These are phyloP conservation scores for Daldinia grandis DNA, from an alignment of 495 filamentous ascomycete genomes.

Conservation along the genomic window DNA sequence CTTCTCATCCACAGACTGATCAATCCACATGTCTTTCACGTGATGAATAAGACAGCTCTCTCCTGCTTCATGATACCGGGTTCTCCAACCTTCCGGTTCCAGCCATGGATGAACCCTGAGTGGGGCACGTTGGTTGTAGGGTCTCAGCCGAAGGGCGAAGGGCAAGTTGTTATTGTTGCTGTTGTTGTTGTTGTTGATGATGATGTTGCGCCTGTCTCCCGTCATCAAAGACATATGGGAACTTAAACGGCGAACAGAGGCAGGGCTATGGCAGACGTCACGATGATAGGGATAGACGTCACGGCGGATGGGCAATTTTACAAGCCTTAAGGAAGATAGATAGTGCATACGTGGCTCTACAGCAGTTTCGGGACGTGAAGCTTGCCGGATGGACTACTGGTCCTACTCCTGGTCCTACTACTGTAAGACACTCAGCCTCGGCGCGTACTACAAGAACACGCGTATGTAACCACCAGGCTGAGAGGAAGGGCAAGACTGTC, in stretches of 20 bases:
- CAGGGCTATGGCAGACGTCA: constrained; percentile 18
- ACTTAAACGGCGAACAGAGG: constrained; percentile 18
- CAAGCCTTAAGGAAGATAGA: constrained; percentile 33
- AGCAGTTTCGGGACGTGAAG: constrained; percentile 13
- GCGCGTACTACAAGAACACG: constrained; percentile 34
- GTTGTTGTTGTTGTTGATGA: too few species aligned
- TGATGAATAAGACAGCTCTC: constrained; percentile 4
- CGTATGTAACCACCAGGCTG: constrained; percentile 31
- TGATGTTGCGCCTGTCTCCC: constrained; percentile 25
- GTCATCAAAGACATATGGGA: constrained; percentile 32
- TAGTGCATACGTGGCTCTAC: constrained; percentile 41
- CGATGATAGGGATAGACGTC: constrained; percentile 31
- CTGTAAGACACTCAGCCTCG: constrained; percentile 42
- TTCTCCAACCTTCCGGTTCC: constrained; percentile 21
- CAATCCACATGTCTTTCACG: constrained; percentile 30
- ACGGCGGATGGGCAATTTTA: constrained; percentile 16
- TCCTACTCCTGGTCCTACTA: too few species aligned
- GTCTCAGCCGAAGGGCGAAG: constrained; percentile 15
- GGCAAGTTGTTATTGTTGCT: background rate
- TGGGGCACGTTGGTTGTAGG: constrained; percentile 32
- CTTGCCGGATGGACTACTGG: constrained; percentile 19
- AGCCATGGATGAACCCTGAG: constrained; percentile 34
- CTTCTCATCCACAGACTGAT: constrained; percentile 5
- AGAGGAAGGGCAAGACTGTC: constrained; percentile 15
- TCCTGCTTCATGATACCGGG: constrained; percentile 8